Evolutionary conservation across 495 filamentous ascomycete genomes (phyloP).

Genomic region (Aspergillus nanangensis): DNA sequence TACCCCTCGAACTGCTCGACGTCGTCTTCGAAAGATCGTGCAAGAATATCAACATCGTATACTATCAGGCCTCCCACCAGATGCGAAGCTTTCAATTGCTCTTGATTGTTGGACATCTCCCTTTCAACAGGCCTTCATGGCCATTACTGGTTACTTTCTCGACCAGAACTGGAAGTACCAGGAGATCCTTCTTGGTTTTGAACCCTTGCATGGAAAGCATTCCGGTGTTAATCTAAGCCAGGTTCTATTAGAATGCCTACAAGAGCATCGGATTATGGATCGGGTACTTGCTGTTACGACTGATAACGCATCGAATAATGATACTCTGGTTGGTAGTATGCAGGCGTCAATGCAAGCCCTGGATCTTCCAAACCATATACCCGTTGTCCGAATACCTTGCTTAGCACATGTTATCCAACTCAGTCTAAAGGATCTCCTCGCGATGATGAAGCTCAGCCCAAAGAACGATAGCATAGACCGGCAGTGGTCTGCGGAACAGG

Average conservation of each 20-base stretch:
- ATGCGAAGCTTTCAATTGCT: conserved; percentile 12
- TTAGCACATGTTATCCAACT: conserved; percentile 18
- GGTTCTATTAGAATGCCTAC: conserved; percentile 8
- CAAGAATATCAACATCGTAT: not conserved
- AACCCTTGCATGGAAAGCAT: conserved; percentile 10
- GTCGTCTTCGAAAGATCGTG: not conserved
- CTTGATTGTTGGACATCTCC: too few relatives aligned
- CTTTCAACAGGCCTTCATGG: conserved; percentile 17
- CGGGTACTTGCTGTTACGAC: too few relatives aligned
- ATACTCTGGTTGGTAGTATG: conserved; percentile 8
- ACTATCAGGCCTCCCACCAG: not conserved
- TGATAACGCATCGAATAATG: conserved; percentile 20
- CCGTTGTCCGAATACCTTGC: conserved; percentile 6
- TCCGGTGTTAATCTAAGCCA: conserved; percentile 7
- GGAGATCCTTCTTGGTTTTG: conserved; percentile 18
- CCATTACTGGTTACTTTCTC: conserved; percentile 17
- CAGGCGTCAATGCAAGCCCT: conserved; percentile 6
- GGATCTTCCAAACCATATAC: not conserved
- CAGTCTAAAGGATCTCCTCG: conserved; percentile 13
- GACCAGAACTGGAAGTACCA: conserved; percentile 14
- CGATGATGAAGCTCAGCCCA: conserved; percentile 10
- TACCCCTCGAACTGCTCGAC: not conserved
- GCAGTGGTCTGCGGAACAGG: conserved; percentile 8
- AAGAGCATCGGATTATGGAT: conserved; percentile 10
- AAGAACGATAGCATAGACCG: conserved; percentile 6